These are phyloP conservation scores for Peniophora sp. DNA, from an alignment of 1,284 basidiomycete species.

Conservation along the genomic window DNA sequence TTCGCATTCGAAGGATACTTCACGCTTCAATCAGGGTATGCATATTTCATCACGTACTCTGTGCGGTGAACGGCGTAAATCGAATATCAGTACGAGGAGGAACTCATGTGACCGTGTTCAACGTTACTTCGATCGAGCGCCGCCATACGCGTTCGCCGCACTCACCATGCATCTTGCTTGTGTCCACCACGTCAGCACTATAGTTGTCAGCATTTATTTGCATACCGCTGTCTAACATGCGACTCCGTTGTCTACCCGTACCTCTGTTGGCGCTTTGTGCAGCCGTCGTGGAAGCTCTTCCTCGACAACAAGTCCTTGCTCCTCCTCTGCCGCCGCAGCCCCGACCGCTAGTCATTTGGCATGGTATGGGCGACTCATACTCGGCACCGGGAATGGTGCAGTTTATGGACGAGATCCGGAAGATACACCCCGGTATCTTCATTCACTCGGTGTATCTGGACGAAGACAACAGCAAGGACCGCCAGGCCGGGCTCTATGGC, in stretches of 20 bases:
- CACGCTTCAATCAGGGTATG: too few relatives aligned
- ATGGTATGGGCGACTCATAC: slow-evolving; percentile 79
- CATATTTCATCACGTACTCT: too few relatives aligned
- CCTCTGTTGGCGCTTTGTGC: background rate
- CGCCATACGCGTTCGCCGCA: background rate
- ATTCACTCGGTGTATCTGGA: slow-evolving; percentile 78
- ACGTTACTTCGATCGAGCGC: background rate
- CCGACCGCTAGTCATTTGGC: slow-evolving; percentile 88
- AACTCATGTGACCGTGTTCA: background rate
- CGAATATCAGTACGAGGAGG: too few relatives aligned
- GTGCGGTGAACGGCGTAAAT: too few relatives aligned
- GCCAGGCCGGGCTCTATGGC: slow-evolving; percentile 81
- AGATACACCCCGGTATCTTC: slow-evolving; percentile 78
- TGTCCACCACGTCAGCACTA: background rate
- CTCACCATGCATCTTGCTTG: background rate
- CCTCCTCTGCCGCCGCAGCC: slow-evolving; percentile 2
- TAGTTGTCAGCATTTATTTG: background rate
- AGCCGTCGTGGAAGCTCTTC: background rate
- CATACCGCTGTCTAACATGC: background rate
- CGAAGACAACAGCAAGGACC: slow-evolving; percentile 60
- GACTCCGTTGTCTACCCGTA: background rate
- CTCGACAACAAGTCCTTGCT: slow-evolving; percentile 9
- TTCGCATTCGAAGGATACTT: too few relatives aligned
- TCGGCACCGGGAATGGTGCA: slow-evolving; percentile 60
- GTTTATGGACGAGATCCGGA: slow-evolving; percentile 61